phyloP scores from a whole-genome alignment of 2,329 filamentous ascomycete species.

The Parastagonospora nodorum region DNA sequence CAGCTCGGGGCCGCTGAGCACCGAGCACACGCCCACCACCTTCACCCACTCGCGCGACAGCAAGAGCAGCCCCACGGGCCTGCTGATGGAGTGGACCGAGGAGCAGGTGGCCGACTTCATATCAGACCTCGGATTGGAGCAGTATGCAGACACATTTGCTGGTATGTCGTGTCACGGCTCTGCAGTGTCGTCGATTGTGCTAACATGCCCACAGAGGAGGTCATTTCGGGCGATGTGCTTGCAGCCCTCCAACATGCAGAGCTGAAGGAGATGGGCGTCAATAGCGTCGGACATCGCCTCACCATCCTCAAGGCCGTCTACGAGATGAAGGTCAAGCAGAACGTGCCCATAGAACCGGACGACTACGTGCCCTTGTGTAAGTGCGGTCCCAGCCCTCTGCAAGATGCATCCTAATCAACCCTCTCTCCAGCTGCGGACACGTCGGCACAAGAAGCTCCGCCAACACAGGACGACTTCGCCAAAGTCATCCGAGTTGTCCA shows the following conservation, averaged over 20 bases:
- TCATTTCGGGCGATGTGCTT: constrained; percentile 89
- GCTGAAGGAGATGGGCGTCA: constrained; percentile 91
- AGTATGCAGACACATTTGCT: constrained; percentile 82
- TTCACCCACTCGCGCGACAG: constrained; percentile 68
- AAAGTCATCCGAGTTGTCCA: constrained; percentile 88
- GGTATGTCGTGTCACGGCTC: constrained; percentile 62
- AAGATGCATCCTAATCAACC: constrained; percentile 4
- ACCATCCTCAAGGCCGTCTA: constrained; percentile 96
- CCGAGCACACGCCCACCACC: constrained; percentile 79
- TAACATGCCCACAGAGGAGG: constrained; percentile 70
- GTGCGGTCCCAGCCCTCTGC: constrained; percentile 43
- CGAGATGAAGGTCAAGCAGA: constrained; percentile 92
- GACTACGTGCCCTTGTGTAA: constrained; percentile 92
- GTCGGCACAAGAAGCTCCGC: constrained; percentile 80
- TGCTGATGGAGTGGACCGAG: constrained; percentile 79
- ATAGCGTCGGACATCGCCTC: constrained; percentile 89
- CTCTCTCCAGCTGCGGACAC: constrained; percentile 76
- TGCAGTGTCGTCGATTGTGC: not conserved
- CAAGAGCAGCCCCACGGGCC: constrained; percentile 72
- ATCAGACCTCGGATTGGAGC: constrained; percentile 74
- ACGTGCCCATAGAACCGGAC: constrained; percentile 86
- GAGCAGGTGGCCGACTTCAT: constrained; percentile 93
- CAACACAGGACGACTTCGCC: constrained; percentile 91
- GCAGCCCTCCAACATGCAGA: constrained; percentile 90
- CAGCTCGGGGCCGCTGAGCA: constrained; percentile 72